phyloP scores from a whole-genome alignment of 2,329 filamentous ascomycete species.

The Penicillium fuscoglaucum region DNA sequence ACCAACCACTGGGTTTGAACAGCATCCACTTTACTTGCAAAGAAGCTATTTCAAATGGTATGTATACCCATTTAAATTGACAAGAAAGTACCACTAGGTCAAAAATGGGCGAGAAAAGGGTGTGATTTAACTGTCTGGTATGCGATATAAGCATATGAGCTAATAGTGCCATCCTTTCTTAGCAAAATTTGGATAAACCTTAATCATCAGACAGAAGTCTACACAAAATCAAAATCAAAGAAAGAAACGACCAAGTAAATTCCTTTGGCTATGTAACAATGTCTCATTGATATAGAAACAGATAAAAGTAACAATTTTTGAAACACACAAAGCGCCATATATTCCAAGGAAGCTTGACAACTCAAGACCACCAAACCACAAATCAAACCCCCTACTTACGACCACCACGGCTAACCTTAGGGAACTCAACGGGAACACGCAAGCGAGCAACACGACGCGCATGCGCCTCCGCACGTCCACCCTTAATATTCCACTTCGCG shows the following conservation, averaged over 20 bases:
- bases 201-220: neutral
- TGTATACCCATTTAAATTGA: too few relatives aligned
- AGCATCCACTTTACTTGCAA: neutral
- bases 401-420: slow-evolving; percentile 57
- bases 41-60: neutral
- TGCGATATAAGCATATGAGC: neutral
- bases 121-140: neutral
- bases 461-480: slow-evolving; percentile 60
- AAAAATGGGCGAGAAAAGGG: neutral
- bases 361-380: slow-evolving; percentile 6
- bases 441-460: slow-evolving; percentile 64
- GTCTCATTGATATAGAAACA: slow-evolving; percentile 12
- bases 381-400: slow-evolving; percentile 24
- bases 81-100: too few relatives aligned
- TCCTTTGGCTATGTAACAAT: slow-evolving; percentile 14
- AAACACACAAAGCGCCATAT: slow-evolving; percentile 11
- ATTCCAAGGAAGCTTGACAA: neutral
- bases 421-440: slow-evolving; percentile 78
- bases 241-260: slow-evolving; percentile 1
- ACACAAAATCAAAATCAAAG: neutral
- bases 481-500: slow-evolving; percentile 50
- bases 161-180: neutral
- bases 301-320: slow-evolving; percentile 10
- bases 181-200: neutral
- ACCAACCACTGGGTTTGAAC: neutral